Evolutionary conservation across 1,284 basidiomycete genomes (phyloP), one percentile per base, ranked within the genome.

Genomic region (Ganoderma sp.): DNA sequence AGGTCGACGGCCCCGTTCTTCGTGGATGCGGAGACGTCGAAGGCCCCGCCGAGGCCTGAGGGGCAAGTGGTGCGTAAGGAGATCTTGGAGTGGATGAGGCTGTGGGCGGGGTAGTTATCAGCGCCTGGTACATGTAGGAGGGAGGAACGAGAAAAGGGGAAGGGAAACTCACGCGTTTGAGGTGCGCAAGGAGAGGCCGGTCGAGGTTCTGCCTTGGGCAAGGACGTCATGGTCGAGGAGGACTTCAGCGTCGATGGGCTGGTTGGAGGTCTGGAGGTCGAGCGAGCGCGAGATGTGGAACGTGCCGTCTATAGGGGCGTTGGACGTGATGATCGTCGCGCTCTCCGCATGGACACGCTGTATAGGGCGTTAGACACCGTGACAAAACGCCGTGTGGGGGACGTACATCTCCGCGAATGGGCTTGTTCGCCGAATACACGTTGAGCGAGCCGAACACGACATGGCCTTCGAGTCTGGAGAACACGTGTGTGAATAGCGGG

Each of bases 241-340:
- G 45, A 83, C 78, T 19, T 77, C 73, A 4, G 78, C 77, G 14
- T 76, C 63, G 64, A 88, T 81, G n/a, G 45, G 69, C 3, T 76
- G 78, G 69, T 84, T 84, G 37, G 76, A 67, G 1, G 83, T 83
- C 22, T 62, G 34, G 25, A 88, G 69, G 1, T 68, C 68, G 15
- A 88, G 78, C 3, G 74, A 75, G 0, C 77, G 76, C 7, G 77
- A 75, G 8, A 75, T 73, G 48, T 78, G 78, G 75, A 81, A 86
- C 32, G 75, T 73, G 9, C 87, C 86, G 3, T 75, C 69, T 66
- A 88, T 82, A 14, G 72, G 71, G 28, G 78, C 79, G 59, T 85
- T 82, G 0, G 75, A 52, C 0, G 81, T 81, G 22, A 69, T 66
- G 54, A 86, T 69, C 6, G 42, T 63, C 12, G 78, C 79, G 9